A percentile compares a stretch with the other conserved stretches of the same genome.
Evolutionary conservation across 345 rosid genomes (phyloP).

Genomic region (Brassica cretica): DNA sequence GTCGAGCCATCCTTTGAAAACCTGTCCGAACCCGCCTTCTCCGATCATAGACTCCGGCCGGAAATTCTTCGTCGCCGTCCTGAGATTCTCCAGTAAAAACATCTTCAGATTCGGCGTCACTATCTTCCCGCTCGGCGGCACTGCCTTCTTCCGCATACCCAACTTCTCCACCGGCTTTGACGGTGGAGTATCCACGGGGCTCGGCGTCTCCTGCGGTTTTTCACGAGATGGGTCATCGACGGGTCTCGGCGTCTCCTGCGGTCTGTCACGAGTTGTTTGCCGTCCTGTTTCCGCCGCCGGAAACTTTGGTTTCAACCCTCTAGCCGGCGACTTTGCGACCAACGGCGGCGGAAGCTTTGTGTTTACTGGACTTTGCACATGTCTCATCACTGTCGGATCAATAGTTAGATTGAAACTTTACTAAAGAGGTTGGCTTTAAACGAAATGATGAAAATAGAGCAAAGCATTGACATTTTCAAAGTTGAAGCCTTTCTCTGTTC

Average conservation of each 20-base stretch:
- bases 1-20: constrained; percentile 86
- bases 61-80: constrained; percentile 73
- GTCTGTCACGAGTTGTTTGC: neutral
- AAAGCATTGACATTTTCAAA: constrained; percentile 20
- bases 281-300: constrained; percentile 10
- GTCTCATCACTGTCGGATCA: constrained; percentile 17
- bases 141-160: constrained; percentile 4
- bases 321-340: constrained; percentile 20
- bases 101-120: constrained; percentile 49
- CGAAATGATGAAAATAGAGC: neutral
- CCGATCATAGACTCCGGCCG: constrained; percentile 69
- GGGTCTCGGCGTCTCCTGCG: neutral
- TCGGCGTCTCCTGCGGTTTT: neutral
- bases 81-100: constrained; percentile 54
- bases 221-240: constrained; percentile 4
- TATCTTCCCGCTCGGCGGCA: constrained; percentile 42
- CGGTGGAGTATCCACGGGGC: constrained; percentile 25
- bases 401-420: neutral
- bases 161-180: constrained; percentile 9
- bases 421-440: neutral
- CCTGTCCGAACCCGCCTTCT: constrained; percentile 92
- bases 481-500: neutral
- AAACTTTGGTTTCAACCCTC: neutral
- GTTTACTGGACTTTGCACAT: neutral
- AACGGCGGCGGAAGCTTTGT: constrained; percentile 28